Evolutionary conservation across 345 rosid genomes (phyloP).

Genomic region (Eutrema japonicum): DNA sequence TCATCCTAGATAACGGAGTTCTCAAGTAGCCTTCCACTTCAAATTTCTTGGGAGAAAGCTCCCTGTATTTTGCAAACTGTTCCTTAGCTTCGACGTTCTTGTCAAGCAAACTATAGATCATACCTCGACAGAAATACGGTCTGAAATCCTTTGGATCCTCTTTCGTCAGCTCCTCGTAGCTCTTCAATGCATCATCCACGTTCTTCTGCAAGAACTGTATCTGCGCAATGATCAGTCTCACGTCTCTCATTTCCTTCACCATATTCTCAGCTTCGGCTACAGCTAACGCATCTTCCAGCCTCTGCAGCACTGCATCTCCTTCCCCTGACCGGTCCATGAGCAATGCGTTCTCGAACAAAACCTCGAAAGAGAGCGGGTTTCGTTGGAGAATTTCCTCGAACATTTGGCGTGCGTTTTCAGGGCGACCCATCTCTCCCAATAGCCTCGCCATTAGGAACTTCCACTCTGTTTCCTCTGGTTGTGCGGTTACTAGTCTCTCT

Average conservation of each 20-base stretch:
- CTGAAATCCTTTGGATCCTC: slow-evolving; percentile 84
- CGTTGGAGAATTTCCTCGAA: slow-evolving; percentile 78
- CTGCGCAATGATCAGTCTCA: slow-evolving; percentile 86
- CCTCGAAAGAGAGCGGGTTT: slow-evolving; percentile 87
- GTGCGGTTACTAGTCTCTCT: slow-evolving; percentile 53
- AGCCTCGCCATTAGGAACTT: slow-evolving; percentile 77
- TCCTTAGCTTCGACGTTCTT: slow-evolving; percentile 77
- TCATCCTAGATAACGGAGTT: slow-evolving; percentile 73
- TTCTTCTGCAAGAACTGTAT: slow-evolving; percentile 80
- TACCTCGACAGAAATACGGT: slow-evolving; percentile 80
- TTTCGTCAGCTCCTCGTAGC: slow-evolving; percentile 62
- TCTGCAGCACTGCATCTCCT: slow-evolving; percentile 66
- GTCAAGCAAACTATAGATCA: slow-evolving; percentile 80
- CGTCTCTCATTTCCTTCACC: slow-evolving; percentile 76
- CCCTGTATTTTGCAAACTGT: slow-evolving; percentile 75
- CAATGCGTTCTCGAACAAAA: slow-evolving; percentile 85
- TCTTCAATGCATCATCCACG: slow-evolving; percentile 78
- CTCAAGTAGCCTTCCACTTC: slow-evolving; percentile 83
- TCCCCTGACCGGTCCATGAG: slow-evolving; percentile 81
- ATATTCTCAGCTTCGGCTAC: slow-evolving; percentile 63
- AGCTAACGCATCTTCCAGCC: slow-evolving; percentile 73
- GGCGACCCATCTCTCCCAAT: slow-evolving; percentile 59
- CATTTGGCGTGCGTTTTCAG: slow-evolving; percentile 65
- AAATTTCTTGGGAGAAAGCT: slow-evolving; percentile 71
- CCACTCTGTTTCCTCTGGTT: slow-evolving; percentile 72